Percentiles rank a stretch among this genome's conserved stretches.
These are phyloP conservation scores for Zelonia costaricensis DNA, from an alignment of 208 protist species.

Conservation along the genomic window DNA sequence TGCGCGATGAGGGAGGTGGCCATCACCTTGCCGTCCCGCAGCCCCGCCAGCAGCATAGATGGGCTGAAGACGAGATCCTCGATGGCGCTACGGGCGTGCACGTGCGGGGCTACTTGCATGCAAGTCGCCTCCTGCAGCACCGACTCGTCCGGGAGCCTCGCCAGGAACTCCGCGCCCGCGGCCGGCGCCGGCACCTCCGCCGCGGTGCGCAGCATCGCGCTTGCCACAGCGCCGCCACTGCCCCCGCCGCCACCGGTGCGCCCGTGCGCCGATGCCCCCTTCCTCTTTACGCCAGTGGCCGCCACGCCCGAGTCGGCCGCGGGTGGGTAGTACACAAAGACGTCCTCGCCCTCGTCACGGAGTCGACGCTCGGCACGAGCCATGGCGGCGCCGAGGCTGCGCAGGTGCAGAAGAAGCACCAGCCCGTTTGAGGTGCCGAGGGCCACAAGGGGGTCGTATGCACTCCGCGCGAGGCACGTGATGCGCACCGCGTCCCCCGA, in stretches of 20 bases:
- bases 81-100: slow-evolving; percentile 38
- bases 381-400: slow-evolving; percentile 26
- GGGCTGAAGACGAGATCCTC: slow-evolving; percentile 73
- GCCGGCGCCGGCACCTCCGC: slow-evolving; percentile 11
- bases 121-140: slow-evolving; percentile 40
- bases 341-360: slow-evolving; percentile 33
- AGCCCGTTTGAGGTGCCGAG: slow-evolving; percentile 62
- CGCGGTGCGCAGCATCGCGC: neutral
- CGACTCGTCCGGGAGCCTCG: slow-evolving; percentile 11
- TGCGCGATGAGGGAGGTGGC: slow-evolving; percentile 62
- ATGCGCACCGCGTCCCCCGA: slow-evolving; percentile 17
- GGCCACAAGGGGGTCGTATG: slow-evolving; percentile 77
- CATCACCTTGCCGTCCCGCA: slow-evolving; percentile 77
- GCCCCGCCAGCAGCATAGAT: slow-evolving; percentile 77
- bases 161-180: slow-evolving; percentile 14
- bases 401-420: slow-evolving; percentile 55
- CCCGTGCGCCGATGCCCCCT: no score
- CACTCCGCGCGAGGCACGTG: slow-evolving; percentile 57
- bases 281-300: no score
- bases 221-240: no score
- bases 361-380: slow-evolving; percentile 15
- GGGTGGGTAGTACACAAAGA: slow-evolving; percentile 34
- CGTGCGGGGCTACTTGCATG: slow-evolving; percentile 44
- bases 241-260: no score
- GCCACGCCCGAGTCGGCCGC: no score